A percentile compares a stretch with the other conserved stretches of the same genome.
Evolutionary conservation across 2,329 filamentous ascomycete species (phyloP).

Genomic region (Colletotrichum viniferum): DNA sequence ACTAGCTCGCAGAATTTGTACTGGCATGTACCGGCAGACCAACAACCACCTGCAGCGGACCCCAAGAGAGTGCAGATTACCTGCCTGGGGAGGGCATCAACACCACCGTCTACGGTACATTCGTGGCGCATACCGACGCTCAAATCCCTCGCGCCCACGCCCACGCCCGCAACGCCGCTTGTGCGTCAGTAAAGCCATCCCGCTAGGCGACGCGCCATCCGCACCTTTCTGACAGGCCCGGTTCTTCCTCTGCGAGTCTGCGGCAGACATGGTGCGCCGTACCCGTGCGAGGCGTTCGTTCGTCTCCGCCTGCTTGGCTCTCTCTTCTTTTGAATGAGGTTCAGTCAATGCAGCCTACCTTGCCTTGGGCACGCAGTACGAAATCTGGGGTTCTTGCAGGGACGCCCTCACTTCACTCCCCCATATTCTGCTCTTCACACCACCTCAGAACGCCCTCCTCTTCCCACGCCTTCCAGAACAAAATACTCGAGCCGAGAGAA

Average conservation of each 20-base stretch:
- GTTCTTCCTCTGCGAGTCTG: neutral
- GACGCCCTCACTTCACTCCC: neutral
- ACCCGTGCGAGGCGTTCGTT: neutral
- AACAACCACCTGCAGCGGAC: neutral
- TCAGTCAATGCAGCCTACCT: neutral
- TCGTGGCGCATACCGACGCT: neutral
- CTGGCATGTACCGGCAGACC: neutral
- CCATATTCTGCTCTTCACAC: neutral
- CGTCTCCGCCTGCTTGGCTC: neutral
- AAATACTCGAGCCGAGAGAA: neutral
- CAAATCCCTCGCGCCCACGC: neutral
- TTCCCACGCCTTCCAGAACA: neutral
- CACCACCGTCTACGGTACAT: neutral
- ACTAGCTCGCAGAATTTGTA: neutral
- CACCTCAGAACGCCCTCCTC: neutral
- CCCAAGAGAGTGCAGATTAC: neutral
- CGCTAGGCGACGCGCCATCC: neutral
- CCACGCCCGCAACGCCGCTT: neutral
- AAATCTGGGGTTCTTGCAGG: conserved; percentile 3
- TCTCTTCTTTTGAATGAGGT: neutral
- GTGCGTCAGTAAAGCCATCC: neutral
- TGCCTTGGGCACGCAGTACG: neutral
- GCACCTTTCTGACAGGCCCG: neutral
- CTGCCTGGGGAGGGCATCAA: neutral
- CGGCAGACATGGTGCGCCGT: neutral